Percentiles rank a stretch among this genome's conserved stretches.
Evolutionary conservation across 129 eudicot species (phyloP).

Genomic region (Centaurea solstitialis): DNA sequence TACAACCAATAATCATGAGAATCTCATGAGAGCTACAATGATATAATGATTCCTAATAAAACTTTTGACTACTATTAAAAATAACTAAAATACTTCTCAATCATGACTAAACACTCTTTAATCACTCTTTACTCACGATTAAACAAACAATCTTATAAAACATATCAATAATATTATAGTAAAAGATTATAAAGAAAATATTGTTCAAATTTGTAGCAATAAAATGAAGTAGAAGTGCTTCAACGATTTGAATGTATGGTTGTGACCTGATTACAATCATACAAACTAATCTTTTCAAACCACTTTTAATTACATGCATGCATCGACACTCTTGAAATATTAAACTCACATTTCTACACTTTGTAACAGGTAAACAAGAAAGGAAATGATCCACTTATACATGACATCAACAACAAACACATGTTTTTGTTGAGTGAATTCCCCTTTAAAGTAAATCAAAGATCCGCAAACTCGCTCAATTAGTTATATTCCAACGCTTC

Average conservation of each 20-base stretch:
- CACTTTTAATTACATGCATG: background rate
- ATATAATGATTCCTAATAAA: background rate
- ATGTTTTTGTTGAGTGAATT: too few relatives aligned
- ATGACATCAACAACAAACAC: background rate
- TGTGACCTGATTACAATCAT: background rate
- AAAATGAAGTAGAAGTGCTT: background rate
- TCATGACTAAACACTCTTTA: background rate
- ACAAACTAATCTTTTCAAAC: too few relatives aligned
- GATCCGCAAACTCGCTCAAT: background rate
- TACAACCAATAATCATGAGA: background rate
- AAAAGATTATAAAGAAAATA: background rate
- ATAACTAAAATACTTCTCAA: too few relatives aligned
- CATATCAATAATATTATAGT: background rate
- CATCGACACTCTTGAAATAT: too few relatives aligned
- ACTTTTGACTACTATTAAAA: background rate
- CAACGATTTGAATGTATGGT: conserved; percentile 1
- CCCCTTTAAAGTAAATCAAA: background rate
- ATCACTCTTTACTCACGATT: background rate
- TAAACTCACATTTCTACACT: background rate
- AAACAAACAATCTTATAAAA: background rate
- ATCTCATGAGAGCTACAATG: background rate
- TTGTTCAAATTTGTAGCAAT: background rate
- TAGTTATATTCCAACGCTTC: background rate
- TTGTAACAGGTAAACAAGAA: too few relatives aligned
- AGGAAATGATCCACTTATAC: background rate